A percentile compares a stretch with the other conserved stretches of the same genome.
These are phyloP conservation scores for Talaromyces sp. DNA, from an alignment of 2,329 filamentous ascomycete species.

Conservation along the genomic window DNA sequence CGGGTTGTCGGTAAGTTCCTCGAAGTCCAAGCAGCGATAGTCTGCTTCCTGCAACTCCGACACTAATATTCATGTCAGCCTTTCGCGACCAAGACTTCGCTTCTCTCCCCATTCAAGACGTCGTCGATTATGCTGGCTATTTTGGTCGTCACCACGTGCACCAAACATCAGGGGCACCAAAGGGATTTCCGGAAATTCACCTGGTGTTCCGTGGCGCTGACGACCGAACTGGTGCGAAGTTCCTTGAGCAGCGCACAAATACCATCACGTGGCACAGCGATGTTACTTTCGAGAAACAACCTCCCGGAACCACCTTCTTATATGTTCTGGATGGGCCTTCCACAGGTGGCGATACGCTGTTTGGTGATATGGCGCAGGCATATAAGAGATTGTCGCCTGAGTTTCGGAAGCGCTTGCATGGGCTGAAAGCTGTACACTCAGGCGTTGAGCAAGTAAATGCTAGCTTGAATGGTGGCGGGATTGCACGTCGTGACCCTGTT, in stretches of 20 bases:
- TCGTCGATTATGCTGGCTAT: slow-evolving; percentile 70
- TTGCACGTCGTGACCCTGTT: slow-evolving; percentile 76
- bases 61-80: slow-evolving; percentile 40
- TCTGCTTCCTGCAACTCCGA: too few relatives aligned
- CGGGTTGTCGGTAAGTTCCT: slow-evolving; percentile 66
- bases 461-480: slow-evolving; percentile 66
- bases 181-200: slow-evolving; percentile 73
- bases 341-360: slow-evolving; percentile 82
- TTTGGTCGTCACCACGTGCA: slow-evolving; percentile 84
- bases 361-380: slow-evolving; percentile 76
- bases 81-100: slow-evolving; percentile 77
- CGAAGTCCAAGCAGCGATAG: background rate
- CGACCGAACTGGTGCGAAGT: slow-evolving; percentile 62
- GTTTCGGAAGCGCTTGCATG: slow-evolving; percentile 79
- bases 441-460: slow-evolving; percentile 78
- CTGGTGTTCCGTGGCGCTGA: slow-evolving; percentile 74
- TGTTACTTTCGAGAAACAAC: slow-evolving; percentile 84
- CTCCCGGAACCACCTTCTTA: slow-evolving; percentile 85
- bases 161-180: slow-evolving; percentile 74
- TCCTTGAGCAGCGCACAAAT: slow-evolving; percentile 72
- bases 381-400: slow-evolving; percentile 78
- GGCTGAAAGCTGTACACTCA: slow-evolving; percentile 78
- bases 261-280: slow-evolving; percentile 89
- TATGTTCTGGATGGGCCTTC: slow-evolving; percentile 82
- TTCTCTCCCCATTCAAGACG: slow-evolving; percentile 69